Base-by-base conservation (phyloP, 192 early-diverging fungal species). In the Backusella sp. region DNA sequence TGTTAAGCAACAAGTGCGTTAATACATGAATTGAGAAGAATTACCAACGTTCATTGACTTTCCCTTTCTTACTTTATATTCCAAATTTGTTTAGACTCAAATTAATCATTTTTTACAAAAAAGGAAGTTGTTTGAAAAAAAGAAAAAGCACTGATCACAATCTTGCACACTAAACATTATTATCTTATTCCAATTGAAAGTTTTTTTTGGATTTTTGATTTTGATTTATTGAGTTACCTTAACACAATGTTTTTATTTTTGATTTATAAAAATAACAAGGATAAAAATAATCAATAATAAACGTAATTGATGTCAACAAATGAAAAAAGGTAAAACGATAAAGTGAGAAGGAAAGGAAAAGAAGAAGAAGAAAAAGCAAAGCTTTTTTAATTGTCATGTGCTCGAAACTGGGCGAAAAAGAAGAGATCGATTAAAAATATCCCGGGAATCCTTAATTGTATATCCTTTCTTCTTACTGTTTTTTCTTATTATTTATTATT, bases 371-470 rank as follows among this genome's bases (percentile, higher is more conserved):
- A 44, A 49, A 68, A 68, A 21, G 30, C 35, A 36, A 68, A 34
- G 66, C n/a, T 62, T 23, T 28, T 21, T 62, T 59, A 4, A 12
- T 62, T 28, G 56, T 62, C 56, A 62, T 62, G 56, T 62, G 56
- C 21, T 26, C 26, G 9, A 9, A 28, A 62, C 7, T 28, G 21
- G 56, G 56, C 23, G 1, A 62, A 62, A 49, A 26, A 62, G 23
- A 62, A 59, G 56, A 59, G 23, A 59, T 59, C 21, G 56, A 59
- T 28, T 26, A 59, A 59, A 59, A 59, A 62, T 62, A 23, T 62
- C 56, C 56, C 56, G 56, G 23, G 23, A 62, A 62, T 62, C 56
- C 56, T 62, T 62, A 62, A 62, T 62, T 62, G 56, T 62, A 62
- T 62, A 28, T 62, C 56, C 56, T 62, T 6, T 62, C 53, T 59